phyloP scores from a whole-genome alignment of 441 rosid genomes.

The Rhodomyrtus psidioides region DNA sequence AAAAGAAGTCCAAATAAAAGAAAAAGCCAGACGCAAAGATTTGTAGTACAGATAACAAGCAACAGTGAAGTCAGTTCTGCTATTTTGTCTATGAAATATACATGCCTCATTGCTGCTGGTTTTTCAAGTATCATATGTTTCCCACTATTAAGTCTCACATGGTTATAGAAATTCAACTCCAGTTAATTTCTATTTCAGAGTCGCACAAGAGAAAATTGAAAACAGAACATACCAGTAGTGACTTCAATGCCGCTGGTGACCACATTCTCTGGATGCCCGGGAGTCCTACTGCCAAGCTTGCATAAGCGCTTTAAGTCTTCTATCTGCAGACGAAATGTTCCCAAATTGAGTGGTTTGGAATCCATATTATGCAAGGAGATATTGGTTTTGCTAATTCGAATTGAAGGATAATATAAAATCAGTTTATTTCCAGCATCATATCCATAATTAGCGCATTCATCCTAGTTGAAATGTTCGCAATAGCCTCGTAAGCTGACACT shows the following conservation, averaged over 20 bases:
- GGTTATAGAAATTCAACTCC: neutral
- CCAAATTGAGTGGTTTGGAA: neutral
- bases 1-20: neutral
- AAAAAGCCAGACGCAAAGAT: neutral
- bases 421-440: too few species aligned
- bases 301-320: slow-evolving; percentile 18
- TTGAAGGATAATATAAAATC: too few species aligned
- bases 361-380: too few species aligned
- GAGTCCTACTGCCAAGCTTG: slow-evolving; percentile 23
- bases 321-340: slow-evolving; percentile 1
- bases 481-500: neutral
- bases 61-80: neutral
- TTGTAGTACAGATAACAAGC: neutral
- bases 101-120: neutral
- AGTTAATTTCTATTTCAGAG: neutral
- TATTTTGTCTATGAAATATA: neutral
- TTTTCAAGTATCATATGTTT: neutral
- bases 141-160: neutral
- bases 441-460: too few species aligned
- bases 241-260: slow-evolving; percentile 27
- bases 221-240: slow-evolving; percentile 12
- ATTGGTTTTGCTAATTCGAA: too few species aligned
- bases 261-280: slow-evolving; percentile 24
- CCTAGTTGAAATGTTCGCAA: neutral
- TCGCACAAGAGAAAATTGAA: neutral